phyloP scores from a whole-genome alignment of 441 rosid genomes.

The Kokia cookei region DNA sequence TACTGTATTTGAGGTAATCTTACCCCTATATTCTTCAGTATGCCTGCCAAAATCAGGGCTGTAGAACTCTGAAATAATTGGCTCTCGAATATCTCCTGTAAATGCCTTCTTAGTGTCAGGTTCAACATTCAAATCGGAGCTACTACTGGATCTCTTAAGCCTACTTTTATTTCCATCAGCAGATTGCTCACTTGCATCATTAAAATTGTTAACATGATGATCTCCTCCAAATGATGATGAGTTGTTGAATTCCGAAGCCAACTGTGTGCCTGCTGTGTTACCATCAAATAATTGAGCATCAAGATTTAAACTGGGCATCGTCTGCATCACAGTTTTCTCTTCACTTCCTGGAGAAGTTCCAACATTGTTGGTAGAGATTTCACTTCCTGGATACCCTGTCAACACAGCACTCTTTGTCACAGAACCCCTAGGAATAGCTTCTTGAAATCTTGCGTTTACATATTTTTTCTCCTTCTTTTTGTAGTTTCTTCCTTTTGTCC shows the following conservation, averaged over 20 bases:
- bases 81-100: conserved; percentile 39
- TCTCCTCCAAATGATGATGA: conserved; percentile 23
- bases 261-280: conserved; percentile 13
- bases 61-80: conserved; percentile 61
- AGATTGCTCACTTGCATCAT: conserved; percentile 15
- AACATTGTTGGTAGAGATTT: conserved; percentile 17
- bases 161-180: conserved; percentile 47
- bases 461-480: conserved; percentile 69
- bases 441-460: conserved; percentile 23
- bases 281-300: conserved; percentile 30
- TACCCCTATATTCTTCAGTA: conserved; percentile 26
- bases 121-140: conserved; percentile 52
- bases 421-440: conserved; percentile 25
- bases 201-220: conserved; percentile 20
- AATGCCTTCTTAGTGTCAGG: conserved; percentile 44
- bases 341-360: conserved; percentile 29
- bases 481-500: conserved; percentile 96
- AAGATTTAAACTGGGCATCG: conserved; percentile 29
- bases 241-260: conserved; percentile 22
- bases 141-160: conserved; percentile 85
- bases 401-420: conserved; percentile 14
- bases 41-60: conserved; percentile 45
- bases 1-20: conserved; percentile 31
- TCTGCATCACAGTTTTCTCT: conserved; percentile 25
- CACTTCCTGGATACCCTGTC: conserved; percentile 18